phyloP scores from a whole-genome alignment of 495 filamentous ascomycete genomes.

The Aspergillus ellipticus region DNA sequence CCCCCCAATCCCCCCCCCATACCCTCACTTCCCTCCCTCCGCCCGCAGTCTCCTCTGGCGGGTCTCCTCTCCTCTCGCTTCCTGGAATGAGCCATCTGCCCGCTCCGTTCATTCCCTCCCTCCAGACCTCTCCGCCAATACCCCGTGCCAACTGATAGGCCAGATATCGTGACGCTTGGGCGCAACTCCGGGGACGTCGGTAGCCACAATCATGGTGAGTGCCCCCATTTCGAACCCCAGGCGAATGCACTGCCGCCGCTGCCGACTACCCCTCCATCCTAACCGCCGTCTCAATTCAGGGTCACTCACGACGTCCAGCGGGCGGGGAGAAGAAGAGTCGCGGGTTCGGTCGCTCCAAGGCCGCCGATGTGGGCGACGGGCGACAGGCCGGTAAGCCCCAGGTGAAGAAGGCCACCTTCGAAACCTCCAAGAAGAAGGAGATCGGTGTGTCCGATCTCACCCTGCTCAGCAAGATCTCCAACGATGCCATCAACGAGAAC shows the following conservation, averaged over 20 bases:
- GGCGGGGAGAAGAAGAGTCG: slow-evolving; percentile 49
- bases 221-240: too few species aligned
- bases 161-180: slow-evolving; percentile 32
- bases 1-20: slow-evolving; percentile 2
- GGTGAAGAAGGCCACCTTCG: slow-evolving; percentile 93
- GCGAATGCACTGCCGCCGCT: too few species aligned
- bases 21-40: slow-evolving; percentile 5
- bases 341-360: slow-evolving; percentile 45
- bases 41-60: slow-evolving; percentile 12
- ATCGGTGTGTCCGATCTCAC: slow-evolving; percentile 98
- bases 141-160: slow-evolving; percentile 23
- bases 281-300: slow-evolving; percentile 28
- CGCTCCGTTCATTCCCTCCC: slow-evolving; percentile 14
- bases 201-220: slow-evolving; percentile 35
- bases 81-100: slow-evolving; percentile 16
- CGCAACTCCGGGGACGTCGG: slow-evolving; percentile 30
- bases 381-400: slow-evolving; percentile 54
- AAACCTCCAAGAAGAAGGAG: slow-evolving; percentile 97
- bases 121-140: slow-evolving; percentile 11
- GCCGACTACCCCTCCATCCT: neutral
- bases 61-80: slow-evolving; percentile 6
- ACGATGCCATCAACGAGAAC: slow-evolving; percentile 99
- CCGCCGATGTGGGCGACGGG: slow-evolving; percentile 44
- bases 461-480: slow-evolving; percentile 94
- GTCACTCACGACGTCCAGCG: slow-evolving; percentile 47